Base-by-base conservation (phyloP, 352 stramenopile species). In the Elongisporangium senticosum region DNA sequence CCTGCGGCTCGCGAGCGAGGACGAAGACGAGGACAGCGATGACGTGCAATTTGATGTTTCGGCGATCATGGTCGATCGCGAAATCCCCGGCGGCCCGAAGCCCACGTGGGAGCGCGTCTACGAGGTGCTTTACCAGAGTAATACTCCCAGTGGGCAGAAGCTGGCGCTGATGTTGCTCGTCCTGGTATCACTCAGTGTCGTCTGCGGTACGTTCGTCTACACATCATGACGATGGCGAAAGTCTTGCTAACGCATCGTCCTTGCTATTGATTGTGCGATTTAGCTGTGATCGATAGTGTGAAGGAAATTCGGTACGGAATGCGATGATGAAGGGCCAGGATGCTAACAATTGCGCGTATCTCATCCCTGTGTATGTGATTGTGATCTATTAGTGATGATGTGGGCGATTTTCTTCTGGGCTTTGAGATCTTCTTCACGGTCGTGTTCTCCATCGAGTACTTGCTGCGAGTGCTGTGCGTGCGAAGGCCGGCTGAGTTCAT, bases 381-480 rank as follows among this genome's bases (percentile, higher is more conserved):
- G 26, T 53, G n/a, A 7, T 37, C 23, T 20, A n/a, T n/a, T n/a
- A 89, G 83, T 14, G 78, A 84, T 11, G 56, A 77, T 19, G 72
- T 89, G 55, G 80, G 83, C 2, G 63, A 84, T 57, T 86, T 86
- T 37, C 40, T 94, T 54, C 60, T 94, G 15, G 68, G 67, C 22
- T 69, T 89, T 7, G 85, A 94, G 56, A 71, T 89, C 28, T 80
- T 87, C 49, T 94, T 94, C 64, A 92, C 84, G 15, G 51, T 90
- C 53, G 58, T 90, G 11, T 94, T 94, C 56, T 81, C 82, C 5
- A 69, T 91, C 56, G 84, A 94, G 66, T 94, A 91, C 67, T 62
- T 59, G 14, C 63, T 92, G 23, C 82, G 84, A 13, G 61, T 94
- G 17, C 48, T 73, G 3, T 94, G 84, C 53, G 58, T 94, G 10